phyloP scores from a whole-genome alignment of 768 basidiomycete genomes.

The Mycena floridula region DNA sequence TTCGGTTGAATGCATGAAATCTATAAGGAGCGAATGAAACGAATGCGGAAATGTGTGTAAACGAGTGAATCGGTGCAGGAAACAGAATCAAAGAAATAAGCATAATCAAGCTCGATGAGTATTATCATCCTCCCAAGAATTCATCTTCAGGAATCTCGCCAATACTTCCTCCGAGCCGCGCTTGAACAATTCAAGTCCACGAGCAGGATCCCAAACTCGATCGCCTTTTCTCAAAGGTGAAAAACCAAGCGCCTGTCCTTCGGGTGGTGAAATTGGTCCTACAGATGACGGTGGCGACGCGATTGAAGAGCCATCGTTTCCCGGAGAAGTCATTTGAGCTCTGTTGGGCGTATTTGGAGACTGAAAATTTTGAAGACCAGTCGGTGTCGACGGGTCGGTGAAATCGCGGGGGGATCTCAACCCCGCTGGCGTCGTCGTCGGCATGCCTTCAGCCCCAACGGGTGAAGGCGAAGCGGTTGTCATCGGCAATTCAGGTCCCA shows the following conservation, averaged over 20 bases:
- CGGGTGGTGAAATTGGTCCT: constrained; percentile 46
- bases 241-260: constrained; percentile 24
- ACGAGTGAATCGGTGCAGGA: too few species aligned
- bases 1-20: too few species aligned
- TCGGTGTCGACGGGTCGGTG: constrained; percentile 4
- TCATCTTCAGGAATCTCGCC: constrained; percentile 75
- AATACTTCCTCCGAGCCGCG: constrained; percentile 84
- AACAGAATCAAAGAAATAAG: too few species aligned
- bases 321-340: constrained; percentile 3
- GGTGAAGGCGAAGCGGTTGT: constrained; percentile 15
- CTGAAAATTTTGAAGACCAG: constrained; percentile 1
- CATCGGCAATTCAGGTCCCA: constrained; percentile 12
- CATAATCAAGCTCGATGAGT: not conserved
- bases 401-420: constrained; percentile 11
- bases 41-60: too few species aligned
- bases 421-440: constrained; percentile 6
- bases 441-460: constrained; percentile 3
- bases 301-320: constrained; percentile 5
- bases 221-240: constrained; percentile 39
- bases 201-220: constrained; percentile 81
- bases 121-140: constrained; percentile 57
- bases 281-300: constrained; percentile 6
- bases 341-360: constrained; percentile 36
- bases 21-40: too few species aligned
- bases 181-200: constrained; percentile 83